Percentiles rank a stretch among this genome's conserved stretches.
These are phyloP conservation scores for Alternaria conjuncta DNA, from an alignment of 2,329 filamentous ascomycete species.

Conservation along the genomic window DNA sequence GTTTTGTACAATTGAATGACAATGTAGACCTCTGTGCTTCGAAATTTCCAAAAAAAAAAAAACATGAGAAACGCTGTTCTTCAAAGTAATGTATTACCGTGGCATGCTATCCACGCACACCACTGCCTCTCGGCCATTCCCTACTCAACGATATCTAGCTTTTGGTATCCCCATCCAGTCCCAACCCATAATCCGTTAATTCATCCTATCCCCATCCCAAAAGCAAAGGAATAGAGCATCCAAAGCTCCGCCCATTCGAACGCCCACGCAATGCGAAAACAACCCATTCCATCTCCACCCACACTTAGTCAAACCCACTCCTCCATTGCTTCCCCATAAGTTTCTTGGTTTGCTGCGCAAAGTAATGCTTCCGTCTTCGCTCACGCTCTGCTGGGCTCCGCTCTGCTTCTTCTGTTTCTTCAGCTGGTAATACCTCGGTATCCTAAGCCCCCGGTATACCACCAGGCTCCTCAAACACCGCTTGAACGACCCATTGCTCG, in stretches of 20 bases:
- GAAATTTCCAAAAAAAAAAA: background rate
- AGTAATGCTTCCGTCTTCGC: background rate
- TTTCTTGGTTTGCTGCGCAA: no score
- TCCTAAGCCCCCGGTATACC: conserved; percentile 9
- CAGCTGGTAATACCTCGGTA: background rate
- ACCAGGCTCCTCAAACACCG: conserved; percentile 53
- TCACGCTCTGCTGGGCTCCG: background rate
- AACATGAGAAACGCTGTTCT: no score
- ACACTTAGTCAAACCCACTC: background rate
- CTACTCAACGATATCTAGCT: background rate
- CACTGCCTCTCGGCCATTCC: background rate
- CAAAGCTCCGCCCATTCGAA: background rate
- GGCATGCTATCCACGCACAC: background rate
- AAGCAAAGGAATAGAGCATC: background rate
- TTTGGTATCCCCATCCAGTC: background rate
- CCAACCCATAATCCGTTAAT: background rate
- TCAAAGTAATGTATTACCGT: background rate
- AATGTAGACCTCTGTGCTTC: background rate
- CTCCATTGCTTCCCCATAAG: background rate
- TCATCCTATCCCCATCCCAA: background rate
- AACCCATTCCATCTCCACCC: background rate
- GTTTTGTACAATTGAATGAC: background rate
- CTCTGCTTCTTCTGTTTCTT: background rate
- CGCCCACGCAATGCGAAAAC: conserved; percentile 14
- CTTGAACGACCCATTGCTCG: conserved; percentile 80